Conservation (phyloP, 257 asterid species). For the Fraxinus quadrangulata region DNA sequence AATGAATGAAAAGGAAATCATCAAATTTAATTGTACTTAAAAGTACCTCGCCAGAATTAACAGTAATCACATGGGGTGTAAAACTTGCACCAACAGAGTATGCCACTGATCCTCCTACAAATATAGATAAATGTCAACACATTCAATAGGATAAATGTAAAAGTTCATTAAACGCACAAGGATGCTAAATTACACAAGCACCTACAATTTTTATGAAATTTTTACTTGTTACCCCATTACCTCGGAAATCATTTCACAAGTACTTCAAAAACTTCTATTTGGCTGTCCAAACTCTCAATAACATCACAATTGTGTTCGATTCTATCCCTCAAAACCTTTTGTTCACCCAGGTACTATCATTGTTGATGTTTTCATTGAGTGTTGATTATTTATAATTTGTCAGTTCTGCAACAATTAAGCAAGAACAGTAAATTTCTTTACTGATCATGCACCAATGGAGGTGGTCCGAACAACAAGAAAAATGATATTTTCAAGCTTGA, state of each 20-base stretch:
- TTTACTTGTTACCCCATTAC: background rate
- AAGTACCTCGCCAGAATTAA: conserved; percentile 80
- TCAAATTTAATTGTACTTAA: background rate
- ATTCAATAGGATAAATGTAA: conserved; percentile 4
- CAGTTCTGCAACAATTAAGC: no score
- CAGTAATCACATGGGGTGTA: conserved; percentile 75
- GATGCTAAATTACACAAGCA: conserved; percentile 4
- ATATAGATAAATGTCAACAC: conserved; percentile 18
- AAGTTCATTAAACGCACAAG: background rate
- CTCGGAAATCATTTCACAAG: background rate
- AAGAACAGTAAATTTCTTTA: no score
- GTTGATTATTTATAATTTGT: background rate
- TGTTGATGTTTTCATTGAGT: background rate
- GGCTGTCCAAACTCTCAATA: no score
- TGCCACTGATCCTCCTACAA: conserved; percentile 48
- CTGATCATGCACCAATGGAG: background rate
- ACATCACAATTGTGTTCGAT: no score
- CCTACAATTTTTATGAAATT: background rate
- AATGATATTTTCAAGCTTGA: background rate
- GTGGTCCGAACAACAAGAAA: background rate
- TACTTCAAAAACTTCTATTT: background rate
- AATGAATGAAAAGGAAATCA: background rate
- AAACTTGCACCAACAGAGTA: conserved; percentile 63
- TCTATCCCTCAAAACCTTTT: no score
- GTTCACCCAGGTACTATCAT: no score